Conservation (phyloP, 106 monocot species). For the Apostasia ramifera region DNA sequence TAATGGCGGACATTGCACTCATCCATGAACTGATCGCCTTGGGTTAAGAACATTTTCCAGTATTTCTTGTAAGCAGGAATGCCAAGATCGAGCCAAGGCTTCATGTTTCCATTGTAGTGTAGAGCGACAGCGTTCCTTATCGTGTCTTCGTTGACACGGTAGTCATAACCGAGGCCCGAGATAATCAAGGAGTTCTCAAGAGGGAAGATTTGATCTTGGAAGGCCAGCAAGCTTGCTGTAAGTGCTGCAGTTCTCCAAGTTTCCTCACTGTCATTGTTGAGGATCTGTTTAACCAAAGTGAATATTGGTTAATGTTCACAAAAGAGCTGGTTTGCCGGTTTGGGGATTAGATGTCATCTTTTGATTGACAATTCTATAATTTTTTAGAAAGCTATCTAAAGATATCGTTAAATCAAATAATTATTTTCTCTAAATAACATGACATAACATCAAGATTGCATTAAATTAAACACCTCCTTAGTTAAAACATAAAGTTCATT, state of each 20-base stretch:
- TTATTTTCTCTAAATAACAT: too few relatives aligned
- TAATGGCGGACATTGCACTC: slow-evolving; percentile 62
- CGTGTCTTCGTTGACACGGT: slow-evolving; percentile 16
- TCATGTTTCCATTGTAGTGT: slow-evolving; percentile 82
- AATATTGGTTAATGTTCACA: neutral
- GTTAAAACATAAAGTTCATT: too few relatives aligned
- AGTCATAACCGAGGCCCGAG: slow-evolving; percentile 55
- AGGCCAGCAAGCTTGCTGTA: slow-evolving; percentile 47
- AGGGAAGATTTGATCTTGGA: slow-evolving; percentile 26
- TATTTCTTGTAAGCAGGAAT: slow-evolving; percentile 51
- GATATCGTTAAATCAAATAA: too few relatives aligned
- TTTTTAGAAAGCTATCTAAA: too few relatives aligned
- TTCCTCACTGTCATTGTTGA: slow-evolving; percentile 15
- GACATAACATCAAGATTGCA: too few relatives aligned
- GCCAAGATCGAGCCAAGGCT: slow-evolving; percentile 77
- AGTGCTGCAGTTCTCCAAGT: slow-evolving; percentile 43
- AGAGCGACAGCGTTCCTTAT: slow-evolving; percentile 27
- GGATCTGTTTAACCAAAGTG: slow-evolving; percentile 16
- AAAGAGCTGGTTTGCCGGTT: too few relatives aligned
- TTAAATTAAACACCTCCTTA: too few relatives aligned
- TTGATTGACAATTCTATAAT: too few relatives aligned
- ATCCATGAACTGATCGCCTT: slow-evolving; percentile 45
- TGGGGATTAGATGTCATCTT: too few relatives aligned
- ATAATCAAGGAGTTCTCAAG: slow-evolving; percentile 40
- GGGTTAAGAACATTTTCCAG: slow-evolving; percentile 51